Conservation (phyloP, 2,329 filamentous ascomycete species). For the Microcera coccophila region DNA sequence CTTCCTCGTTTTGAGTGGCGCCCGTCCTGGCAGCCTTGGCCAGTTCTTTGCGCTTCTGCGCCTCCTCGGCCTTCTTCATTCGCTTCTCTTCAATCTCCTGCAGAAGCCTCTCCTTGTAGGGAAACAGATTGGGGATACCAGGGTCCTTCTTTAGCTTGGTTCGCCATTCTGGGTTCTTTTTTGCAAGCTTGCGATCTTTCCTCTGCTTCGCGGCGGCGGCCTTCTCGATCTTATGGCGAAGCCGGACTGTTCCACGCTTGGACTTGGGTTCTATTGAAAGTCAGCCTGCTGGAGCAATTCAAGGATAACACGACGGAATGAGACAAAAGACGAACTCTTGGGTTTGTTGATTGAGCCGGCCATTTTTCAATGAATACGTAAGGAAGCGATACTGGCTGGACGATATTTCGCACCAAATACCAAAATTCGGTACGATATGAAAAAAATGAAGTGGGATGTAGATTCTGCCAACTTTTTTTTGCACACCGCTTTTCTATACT, state of each 20-base stretch:
- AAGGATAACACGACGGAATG: neutral
- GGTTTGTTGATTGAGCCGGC: conserved; percentile 54
- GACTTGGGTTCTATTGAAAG: conserved; percentile 74
- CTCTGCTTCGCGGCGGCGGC: conserved; percentile 83
- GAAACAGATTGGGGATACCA: conserved; percentile 94
- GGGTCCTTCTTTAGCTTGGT: conserved; percentile 96
- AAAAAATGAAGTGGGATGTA: conserved; percentile 40
- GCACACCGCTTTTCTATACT: conserved; percentile 31
- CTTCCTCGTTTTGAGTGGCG: conserved; percentile 40
- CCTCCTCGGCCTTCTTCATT: conserved; percentile 75
- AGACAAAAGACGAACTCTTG: conserved; percentile 41
- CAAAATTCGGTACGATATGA: conserved; percentile 21
- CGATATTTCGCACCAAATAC: conserved; percentile 8
- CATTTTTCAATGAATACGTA: conserved; percentile 36
- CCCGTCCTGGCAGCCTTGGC: conserved; percentile 64
- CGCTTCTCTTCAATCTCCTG: conserved; percentile 91
- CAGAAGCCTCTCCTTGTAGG: conserved; percentile 93
- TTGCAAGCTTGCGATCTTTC: conserved; percentile 82
- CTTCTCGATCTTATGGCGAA: conserved; percentile 96
- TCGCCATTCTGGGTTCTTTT: conserved; percentile 97
- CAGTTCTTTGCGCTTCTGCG: conserved; percentile 65
- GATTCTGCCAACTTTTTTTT: conserved; percentile 33
- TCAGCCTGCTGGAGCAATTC: neutral
- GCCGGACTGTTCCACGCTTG: conserved; percentile 83
- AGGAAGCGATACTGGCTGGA: conserved; percentile 14